Conservation (phyloP, 2,329 filamentous ascomycete species). For the Ilyonectria destructans region DNA sequence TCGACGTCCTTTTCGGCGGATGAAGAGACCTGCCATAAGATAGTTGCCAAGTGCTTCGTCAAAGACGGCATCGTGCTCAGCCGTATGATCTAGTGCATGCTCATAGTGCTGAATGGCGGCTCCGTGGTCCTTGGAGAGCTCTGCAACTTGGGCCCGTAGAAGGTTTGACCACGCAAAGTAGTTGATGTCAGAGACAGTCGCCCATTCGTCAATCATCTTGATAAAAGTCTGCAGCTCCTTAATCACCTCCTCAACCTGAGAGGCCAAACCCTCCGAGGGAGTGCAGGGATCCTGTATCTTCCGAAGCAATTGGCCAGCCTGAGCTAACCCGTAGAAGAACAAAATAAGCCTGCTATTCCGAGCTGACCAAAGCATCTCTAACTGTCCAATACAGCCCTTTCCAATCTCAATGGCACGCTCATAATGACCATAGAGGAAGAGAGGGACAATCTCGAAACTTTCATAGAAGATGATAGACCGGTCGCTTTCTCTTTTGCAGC, state of each 20-base stretch:
- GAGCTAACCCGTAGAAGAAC: conserved; percentile 73
- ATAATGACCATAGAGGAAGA: conserved; percentile 77
- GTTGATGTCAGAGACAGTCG: conserved; percentile 77
- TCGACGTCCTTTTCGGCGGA: conserved; percentile 75
- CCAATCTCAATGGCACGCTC: conserved; percentile 73
- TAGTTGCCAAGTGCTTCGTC: conserved; percentile 84
- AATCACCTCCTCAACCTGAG: conserved; percentile 65
- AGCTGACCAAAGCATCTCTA: conserved; percentile 71
- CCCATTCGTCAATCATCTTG: conserved; percentile 76
- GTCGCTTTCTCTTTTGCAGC: conserved; percentile 71
- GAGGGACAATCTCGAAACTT: conserved; percentile 74
- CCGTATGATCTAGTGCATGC: conserved; percentile 79
- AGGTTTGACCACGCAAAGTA: conserved; percentile 80
- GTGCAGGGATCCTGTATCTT: conserved; percentile 65
- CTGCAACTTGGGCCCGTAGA: conserved; percentile 78
- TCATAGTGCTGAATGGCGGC: conserved; percentile 78
- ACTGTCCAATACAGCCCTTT: conserved; percentile 62
- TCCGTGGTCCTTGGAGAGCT: conserved; percentile 72
- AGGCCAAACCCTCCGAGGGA: conserved; percentile 60
- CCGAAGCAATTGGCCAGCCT: conserved; percentile 68
- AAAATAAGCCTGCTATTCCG: conserved; percentile 72
- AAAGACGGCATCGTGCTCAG: conserved; percentile 76
- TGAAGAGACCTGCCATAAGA: conserved; percentile 80
- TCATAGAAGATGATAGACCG: conserved; percentile 80
- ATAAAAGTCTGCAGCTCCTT: conserved; percentile 69